Evolutionary conservation across 169 alveolate genomes (phyloP).

Genomic region (Ichthyophthirius multifiliis): DNA sequence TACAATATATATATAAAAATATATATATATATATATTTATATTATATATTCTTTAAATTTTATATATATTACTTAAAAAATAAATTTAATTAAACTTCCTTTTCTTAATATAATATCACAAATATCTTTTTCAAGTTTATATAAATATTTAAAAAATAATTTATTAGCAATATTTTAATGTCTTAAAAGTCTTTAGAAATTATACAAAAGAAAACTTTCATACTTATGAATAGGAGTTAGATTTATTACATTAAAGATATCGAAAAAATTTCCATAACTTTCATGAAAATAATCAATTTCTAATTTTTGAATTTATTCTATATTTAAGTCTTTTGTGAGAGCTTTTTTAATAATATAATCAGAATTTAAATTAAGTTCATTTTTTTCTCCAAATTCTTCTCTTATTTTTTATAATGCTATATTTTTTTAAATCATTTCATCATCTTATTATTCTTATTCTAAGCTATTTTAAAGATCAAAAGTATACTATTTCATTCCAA

Average conservation of each 20-base stretch:
- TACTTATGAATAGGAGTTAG: constrained; percentile 3
- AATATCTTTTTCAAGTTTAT: background rate
- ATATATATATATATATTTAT: no score
- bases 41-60: no score
- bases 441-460: no score
- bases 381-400: no score
- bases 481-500: no score
- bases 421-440: no score
- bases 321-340: constrained; percentile 1
- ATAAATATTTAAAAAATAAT: background rate
- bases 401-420: no score
- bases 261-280: background rate
- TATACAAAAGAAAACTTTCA: background rate
- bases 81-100: constrained; percentile 15
- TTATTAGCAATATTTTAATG: background rate
- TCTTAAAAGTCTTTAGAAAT: background rate
- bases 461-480: no score
- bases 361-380: background rate
- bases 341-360: constrained; percentile 9
- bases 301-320: background rate
- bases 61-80: background rate
- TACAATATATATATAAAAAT: no score
- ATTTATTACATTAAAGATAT: constrained; percentile 1
- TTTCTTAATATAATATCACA: constrained; percentile 7
- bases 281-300: constrained; percentile 11